These are phyloP conservation scores for Vaccinium myrtillus DNA, from an alignment of 148 eudicot species.

Conservation along the genomic window DNA sequence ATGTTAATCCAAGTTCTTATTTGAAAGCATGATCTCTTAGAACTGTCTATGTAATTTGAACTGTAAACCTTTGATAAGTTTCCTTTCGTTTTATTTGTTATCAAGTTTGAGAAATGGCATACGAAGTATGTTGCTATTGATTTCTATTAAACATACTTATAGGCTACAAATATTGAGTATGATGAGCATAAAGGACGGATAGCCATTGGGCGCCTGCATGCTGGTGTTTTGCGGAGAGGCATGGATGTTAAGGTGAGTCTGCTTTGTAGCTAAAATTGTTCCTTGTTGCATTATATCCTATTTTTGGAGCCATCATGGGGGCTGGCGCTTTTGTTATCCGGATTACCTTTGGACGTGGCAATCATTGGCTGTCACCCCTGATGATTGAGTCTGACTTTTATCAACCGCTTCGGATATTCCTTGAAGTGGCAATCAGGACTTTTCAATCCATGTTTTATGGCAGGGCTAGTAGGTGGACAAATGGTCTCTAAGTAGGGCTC, in stretches of 20 bases:
- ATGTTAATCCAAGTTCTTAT: neutral
- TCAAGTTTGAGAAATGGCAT: neutral
- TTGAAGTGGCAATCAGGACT: neutral
- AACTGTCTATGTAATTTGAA: neutral
- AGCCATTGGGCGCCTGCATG: conserved; percentile 95
- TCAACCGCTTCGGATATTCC: neutral
- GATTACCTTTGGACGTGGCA: neutral
- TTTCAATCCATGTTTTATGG: neutral
- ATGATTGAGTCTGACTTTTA: neutral
- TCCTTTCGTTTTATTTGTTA: neutral
- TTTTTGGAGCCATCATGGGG: neutral
- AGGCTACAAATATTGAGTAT: conserved; percentile 89
- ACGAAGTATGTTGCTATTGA: neutral
- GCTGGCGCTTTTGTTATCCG: neutral
- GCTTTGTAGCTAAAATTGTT: conserved; percentile 6
- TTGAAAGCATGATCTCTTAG: neutral
- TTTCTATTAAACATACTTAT: conserved; percentile 17
- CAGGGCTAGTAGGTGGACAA: neutral
- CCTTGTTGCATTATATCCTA: neutral
- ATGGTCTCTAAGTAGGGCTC: neutral
- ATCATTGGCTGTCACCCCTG: neutral
- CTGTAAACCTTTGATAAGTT: neutral
- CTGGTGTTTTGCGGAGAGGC: conserved; percentile 80
- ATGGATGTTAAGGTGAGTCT: conserved; percentile 74
- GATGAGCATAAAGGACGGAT: conserved; percentile 97